Percentiles rank a stretch among this genome's conserved stretches.
These are phyloP conservation scores for Emergomyces orientalis DNA, from an alignment of 2,329 filamentous ascomycete species.

Conservation along the genomic window DNA sequence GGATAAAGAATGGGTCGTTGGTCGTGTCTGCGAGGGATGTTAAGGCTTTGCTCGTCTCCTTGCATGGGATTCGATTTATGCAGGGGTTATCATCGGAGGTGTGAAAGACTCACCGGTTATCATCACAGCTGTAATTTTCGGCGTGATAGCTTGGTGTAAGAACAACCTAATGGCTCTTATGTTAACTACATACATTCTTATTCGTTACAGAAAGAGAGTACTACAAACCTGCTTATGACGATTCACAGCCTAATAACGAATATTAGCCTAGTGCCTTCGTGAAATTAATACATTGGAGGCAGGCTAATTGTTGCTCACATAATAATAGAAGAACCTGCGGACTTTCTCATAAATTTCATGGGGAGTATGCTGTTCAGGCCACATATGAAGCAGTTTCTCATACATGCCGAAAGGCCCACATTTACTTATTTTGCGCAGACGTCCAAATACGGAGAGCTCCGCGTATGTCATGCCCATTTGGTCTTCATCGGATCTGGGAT, in stretches of 20 bases:
- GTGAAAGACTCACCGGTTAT: constrained; percentile 5
- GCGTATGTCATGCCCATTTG: constrained; percentile 44
- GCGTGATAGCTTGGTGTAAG: constrained; percentile 46
- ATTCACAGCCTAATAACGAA: constrained; percentile 39
- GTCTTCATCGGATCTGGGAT: constrained; percentile 39
- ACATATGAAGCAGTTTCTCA: constrained; percentile 42
- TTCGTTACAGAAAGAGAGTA: not conserved
- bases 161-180: constrained; percentile 19
- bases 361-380: constrained; percentile 23
- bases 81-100: not conserved
- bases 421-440: constrained; percentile 44
- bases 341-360: constrained; percentile 27
- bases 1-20: constrained; percentile 7
- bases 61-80: not conserved
- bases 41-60: not conserved
- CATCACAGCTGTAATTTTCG: constrained; percentile 11
- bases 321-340: constrained; percentile 29
- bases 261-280: not conserved
- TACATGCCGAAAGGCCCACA: constrained; percentile 47
- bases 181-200: not conserved
- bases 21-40: constrained; percentile 2
- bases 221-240: constrained; percentile 48
- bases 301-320: not conserved
- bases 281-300: not conserved
- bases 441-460: constrained; percentile 43